Percentiles rank a stretch among this genome's conserved stretches.
phyloP scores from a whole-genome alignment of 164 flowering plant species.

The Platanus orientalis region DNA sequence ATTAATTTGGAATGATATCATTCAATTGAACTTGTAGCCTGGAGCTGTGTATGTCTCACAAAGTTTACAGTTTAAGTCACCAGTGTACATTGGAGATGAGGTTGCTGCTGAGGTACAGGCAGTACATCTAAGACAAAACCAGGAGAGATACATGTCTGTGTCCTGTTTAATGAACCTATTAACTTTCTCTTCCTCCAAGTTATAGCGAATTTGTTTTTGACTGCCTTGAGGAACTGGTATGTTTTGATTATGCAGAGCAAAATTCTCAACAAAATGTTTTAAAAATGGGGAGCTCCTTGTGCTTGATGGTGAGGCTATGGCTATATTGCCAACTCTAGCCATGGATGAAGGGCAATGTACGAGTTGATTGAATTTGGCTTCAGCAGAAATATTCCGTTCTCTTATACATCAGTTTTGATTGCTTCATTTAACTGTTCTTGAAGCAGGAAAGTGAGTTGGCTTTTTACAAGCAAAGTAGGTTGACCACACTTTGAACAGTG shows the following conservation, averaged over 20 bases:
- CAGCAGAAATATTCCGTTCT: too few relatives aligned
- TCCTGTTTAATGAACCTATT: neutral
- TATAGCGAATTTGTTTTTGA: neutral
- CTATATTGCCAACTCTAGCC: constrained; percentile 53
- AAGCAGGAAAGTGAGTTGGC: too few relatives aligned
- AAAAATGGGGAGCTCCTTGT: constrained; percentile 46
- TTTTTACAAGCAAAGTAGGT: too few relatives aligned
- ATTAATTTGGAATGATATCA: neutral
- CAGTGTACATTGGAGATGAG: constrained; percentile 67
- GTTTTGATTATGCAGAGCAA: constrained; percentile 41
- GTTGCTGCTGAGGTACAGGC: constrained; percentile 56
- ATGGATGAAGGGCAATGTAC: constrained; percentile 12
- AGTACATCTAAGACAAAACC: constrained; percentile 40
- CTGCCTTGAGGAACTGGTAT: neutral
- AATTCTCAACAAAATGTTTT: constrained; percentile 69
- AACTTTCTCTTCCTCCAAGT: neutral
- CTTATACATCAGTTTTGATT: too few relatives aligned
- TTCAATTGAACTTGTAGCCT: constrained; percentile 43
- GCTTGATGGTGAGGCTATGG: constrained; percentile 77
- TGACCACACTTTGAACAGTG: too few relatives aligned
- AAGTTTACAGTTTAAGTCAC: constrained; percentile 59
- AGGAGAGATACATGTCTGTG: constrained; percentile 56
- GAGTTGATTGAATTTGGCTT: neutral
- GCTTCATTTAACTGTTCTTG: too few relatives aligned
- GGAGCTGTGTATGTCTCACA: constrained; percentile 85